phyloP scores from a whole-genome alignment of 257 asterid species.

The Solanum tacnaense region DNA sequence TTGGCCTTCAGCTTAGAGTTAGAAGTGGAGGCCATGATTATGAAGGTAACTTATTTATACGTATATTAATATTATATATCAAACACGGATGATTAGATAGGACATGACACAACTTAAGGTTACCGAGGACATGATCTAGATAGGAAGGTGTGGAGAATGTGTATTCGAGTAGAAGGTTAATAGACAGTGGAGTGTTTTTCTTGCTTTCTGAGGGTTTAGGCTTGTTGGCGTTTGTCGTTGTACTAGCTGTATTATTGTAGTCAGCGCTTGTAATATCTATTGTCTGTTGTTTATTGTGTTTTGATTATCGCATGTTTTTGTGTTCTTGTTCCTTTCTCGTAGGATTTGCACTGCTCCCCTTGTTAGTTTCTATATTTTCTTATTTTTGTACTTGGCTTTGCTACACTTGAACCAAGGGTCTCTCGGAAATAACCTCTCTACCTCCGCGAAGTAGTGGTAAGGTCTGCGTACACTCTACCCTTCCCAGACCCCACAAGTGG shows the following conservation, averaged over 20 bases:
- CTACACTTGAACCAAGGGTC: neutral
- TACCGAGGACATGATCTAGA: too few species aligned
- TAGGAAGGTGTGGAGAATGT: too few species aligned
- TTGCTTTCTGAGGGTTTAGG: neutral
- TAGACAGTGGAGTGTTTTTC: neutral
- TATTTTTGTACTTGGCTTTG: neutral
- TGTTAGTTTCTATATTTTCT: neutral
- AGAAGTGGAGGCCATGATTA: constrained; percentile 29
- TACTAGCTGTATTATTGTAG: neutral
- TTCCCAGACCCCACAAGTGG: neutral
- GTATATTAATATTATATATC: neutral
- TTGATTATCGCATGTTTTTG: neutral
- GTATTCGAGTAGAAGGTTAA: too few species aligned
- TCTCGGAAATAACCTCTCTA: neutral
- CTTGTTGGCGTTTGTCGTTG: neutral
- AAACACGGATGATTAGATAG: too few species aligned
- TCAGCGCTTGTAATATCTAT: too few species aligned
- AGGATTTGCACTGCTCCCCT: neutral
- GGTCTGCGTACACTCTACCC: neutral
- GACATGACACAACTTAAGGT: too few species aligned
- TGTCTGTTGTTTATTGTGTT: neutral
- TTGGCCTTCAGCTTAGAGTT: constrained; percentile 16
- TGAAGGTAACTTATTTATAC: neutral
- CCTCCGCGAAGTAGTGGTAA: neutral
- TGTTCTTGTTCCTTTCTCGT: neutral